A percentile compares a stretch with the other conserved stretches of the same genome.
phyloP scores from a whole-genome alignment of 2,329 filamentous ascomycete genomes.

The Colletotrichum brevisporum region DNA sequence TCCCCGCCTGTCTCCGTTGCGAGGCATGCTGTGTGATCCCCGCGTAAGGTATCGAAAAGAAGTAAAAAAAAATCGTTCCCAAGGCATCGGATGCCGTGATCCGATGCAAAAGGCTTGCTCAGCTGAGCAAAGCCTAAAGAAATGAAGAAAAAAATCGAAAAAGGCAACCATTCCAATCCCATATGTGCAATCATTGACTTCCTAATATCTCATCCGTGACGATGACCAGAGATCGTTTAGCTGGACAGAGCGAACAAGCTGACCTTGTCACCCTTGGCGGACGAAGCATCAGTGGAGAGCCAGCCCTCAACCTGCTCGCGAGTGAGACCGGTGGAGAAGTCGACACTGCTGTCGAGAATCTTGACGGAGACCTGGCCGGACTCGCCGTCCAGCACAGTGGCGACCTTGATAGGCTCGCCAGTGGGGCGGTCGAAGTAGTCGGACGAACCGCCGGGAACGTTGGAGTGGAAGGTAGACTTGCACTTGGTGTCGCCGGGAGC shows the following conservation, averaged over 20 bases:
- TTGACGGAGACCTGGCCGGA: constrained; percentile 70
- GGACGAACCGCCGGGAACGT: constrained; percentile 74
- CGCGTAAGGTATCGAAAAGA: constrained; percentile 22
- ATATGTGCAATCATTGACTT: constrained; percentile 28
- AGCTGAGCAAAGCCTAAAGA: constrained; percentile 4
- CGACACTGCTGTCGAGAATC: constrained; percentile 58
- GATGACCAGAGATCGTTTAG: constrained; percentile 12
- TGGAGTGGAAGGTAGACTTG: constrained; percentile 79
- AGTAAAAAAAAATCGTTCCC: constrained; percentile 22
- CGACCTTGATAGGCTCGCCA: constrained; percentile 72
- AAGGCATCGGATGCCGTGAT: constrained; percentile 27
- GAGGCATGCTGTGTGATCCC: constrained; percentile 19
- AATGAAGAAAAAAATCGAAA: constrained; percentile 4
- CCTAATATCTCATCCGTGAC: constrained; percentile 7
- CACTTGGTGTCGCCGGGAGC: constrained; percentile 73
- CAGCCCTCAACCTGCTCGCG: constrained; percentile 54
- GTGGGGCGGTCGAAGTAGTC: constrained; percentile 80
- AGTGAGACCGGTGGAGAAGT: constrained; percentile 57
- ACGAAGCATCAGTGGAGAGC: constrained; percentile 42
- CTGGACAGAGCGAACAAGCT: constrained; percentile 40
- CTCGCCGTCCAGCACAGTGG: constrained; percentile 70
- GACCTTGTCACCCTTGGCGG: constrained; percentile 29
- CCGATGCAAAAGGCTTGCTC: constrained; percentile 27
- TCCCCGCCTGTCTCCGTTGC: constrained; percentile 13
- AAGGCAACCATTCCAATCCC: constrained; percentile 6